Base-by-base conservation (phyloP, 2,329 filamentous ascomycete genomes). In the Cladosporium sp. region DNA sequence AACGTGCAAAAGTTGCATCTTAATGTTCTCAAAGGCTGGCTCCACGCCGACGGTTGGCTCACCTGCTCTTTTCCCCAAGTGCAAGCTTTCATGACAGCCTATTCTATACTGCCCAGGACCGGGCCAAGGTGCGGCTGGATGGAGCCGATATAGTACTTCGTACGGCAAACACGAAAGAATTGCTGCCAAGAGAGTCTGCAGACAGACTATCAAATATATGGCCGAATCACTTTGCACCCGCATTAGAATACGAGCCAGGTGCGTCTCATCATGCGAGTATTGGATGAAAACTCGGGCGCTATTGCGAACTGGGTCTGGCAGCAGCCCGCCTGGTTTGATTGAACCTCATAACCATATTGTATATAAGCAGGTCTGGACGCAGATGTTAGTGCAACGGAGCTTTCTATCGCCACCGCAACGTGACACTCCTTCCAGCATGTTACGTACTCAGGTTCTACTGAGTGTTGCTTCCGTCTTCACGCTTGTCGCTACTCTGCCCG, bases 141-240 rank as follows among this genome's bases (percentile, higher is more conserved):
- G 35, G 16, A 16, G n/a, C n/a, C 43, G 36, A 45, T 45, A 45
- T 20, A 27, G 9, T 27, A 27, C 22, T 38, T 16, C 2, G 13
- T 38, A 32, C 30, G 22, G 43, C 43, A 27, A 3, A 38, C 33
- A 13, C 43, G 13, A 38, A 46, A 46, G 43, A 38, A 30, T 32
- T 19, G 11, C 9, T 36, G 43, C 43, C 43, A 46, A 46, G 43
- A 5, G 35, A 11, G n/a, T 38, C 16, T 38, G n/a, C 13, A 38
- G 22, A 29, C 3, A 33, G 32, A 33, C 32, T 33, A 6, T 33
- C 32, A 13, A 33, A 33, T 7, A 5, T 13, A 33, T 15, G n/a
- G 12, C 32, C 12, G 6, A 33, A 33, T 33, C 12, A 33, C 32
- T 33, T 33, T 33, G 32, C 32, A 33, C 32, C 32, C n/a, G 32